Evolutionary conservation across 2,329 filamentous ascomycete genomes (phyloP).

Genomic region (Pyricularia pennisetigena): DNA sequence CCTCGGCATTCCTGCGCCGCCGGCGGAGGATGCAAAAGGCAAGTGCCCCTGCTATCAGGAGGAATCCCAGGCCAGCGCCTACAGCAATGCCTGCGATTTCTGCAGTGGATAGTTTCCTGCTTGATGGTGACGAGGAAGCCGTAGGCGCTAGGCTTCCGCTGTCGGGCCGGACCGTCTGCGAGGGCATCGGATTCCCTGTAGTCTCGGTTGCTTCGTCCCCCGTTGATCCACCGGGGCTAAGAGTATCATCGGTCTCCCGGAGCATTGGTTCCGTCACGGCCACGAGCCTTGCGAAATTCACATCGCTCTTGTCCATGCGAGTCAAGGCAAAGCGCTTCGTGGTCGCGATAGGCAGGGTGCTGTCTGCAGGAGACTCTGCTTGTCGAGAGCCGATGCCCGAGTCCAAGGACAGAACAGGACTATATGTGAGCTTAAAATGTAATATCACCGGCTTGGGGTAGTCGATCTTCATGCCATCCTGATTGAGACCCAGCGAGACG

Average conservation of each 20-base stretch:
- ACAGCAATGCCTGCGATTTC: constrained; percentile 38
- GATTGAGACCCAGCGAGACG: neutral
- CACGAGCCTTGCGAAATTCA: no score
- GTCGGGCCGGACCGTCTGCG: neutral
- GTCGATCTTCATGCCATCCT: neutral
- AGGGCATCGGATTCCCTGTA: neutral
- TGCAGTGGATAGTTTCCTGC: constrained; percentile 24
- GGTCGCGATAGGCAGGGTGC: neutral
- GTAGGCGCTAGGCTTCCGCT: neutral
- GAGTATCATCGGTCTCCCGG: neutral
- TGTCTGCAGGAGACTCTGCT: neutral
- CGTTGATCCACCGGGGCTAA: neutral
- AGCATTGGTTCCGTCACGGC: no score
- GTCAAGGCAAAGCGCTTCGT: neutral
- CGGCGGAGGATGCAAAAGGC: constrained; percentile 34
- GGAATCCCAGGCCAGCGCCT: constrained; percentile 24
- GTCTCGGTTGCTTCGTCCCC: neutral
- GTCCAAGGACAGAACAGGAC: neutral
- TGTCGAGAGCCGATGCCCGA: neutral
- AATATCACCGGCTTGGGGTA: neutral
- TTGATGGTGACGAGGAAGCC: neutral
- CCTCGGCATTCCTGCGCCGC: constrained; percentile 19
- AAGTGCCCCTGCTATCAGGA: constrained; percentile 28
- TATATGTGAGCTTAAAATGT: neutral
- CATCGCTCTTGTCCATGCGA: neutral